Evolutionary conservation across 805 yeast species (phyloP).

Genomic region (Candida pini): DNA sequence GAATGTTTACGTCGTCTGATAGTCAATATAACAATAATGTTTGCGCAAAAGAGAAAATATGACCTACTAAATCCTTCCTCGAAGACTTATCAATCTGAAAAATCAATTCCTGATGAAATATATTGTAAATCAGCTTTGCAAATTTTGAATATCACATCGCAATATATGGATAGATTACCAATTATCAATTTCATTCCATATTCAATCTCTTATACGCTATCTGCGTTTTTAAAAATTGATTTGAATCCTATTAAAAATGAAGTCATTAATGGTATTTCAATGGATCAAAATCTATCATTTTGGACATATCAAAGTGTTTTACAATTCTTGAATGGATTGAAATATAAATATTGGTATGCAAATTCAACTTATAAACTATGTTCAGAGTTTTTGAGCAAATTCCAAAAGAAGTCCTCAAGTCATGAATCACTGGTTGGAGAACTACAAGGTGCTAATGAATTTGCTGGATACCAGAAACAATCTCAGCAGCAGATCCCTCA

Average conservation of each 20-base stretch:
- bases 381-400: conserved; percentile 10
- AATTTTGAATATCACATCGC: conserved; percentile 14
- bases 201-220: conserved; percentile 12
- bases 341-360: conserved; percentile 14
- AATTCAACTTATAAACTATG: conserved; percentile 13
- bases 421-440: background rate
- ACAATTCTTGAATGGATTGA: conserved; percentile 6
- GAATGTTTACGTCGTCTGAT: conserved; percentile 15
- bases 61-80: conserved; percentile 11
- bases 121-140: conserved; percentile 14
- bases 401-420: background rate
- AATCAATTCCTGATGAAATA: conserved; percentile 14
- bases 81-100: conserved; percentile 8
- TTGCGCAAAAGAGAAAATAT: conserved; percentile 16
- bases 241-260: conserved; percentile 12
- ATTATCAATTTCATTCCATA: conserved; percentile 15
- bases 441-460: background rate
- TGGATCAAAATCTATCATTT: conserved; percentile 6
- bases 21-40: conserved; percentile 15
- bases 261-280: conserved; percentile 9
- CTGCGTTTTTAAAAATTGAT: conserved; percentile 14
- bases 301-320: conserved; percentile 12
- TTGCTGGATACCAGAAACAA: background rate
- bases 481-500: background rate
- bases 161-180: conserved; percentile 10